Percentiles rank a stretch among this genome's conserved stretches.
phyloP scores from a whole-genome alignment of 2,329 filamentous ascomycete genomes.

The Ustilaginoidea virens region DNA sequence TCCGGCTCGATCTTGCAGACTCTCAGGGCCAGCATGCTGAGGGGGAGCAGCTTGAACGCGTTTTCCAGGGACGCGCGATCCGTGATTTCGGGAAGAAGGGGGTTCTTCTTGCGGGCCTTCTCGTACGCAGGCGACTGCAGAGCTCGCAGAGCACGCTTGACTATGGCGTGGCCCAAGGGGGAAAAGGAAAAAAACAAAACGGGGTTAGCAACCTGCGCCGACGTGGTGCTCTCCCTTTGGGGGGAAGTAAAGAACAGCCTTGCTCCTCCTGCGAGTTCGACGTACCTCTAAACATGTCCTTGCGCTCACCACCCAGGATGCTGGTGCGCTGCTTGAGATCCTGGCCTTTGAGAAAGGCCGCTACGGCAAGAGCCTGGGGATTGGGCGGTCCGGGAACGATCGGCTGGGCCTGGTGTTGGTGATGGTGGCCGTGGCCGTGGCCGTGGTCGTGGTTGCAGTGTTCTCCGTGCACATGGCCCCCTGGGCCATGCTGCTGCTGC shows the following conservation, averaged over 20 bases:
- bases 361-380: conserved; percentile 75
- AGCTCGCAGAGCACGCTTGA: conserved; percentile 88
- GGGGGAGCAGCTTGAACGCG: conserved; percentile 82
- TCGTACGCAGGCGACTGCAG: conserved; percentile 79
- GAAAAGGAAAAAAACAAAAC: background rate
- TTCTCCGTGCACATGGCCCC: conserved; percentile 8
- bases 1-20: conserved; percentile 63
- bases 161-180: conserved; percentile 28
- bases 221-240: no score
- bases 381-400: conserved; percentile 71
- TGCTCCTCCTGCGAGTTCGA: background rate
- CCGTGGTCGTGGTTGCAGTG: conserved; percentile 14
- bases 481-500: conserved; percentile 18
- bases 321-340: conserved; percentile 80
- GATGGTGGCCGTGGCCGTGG: conserved; percentile 11
- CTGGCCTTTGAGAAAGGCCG: conserved; percentile 72
- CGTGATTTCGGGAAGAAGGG: conserved; percentile 72
- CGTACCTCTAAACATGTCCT: conserved; percentile 92
- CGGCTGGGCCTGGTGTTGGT: conserved; percentile 42
- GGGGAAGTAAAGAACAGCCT: no score
- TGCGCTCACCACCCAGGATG: conserved; percentile 89
- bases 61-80: conserved; percentile 85
- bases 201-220: no score
- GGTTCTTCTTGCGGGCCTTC: conserved; percentile 81
- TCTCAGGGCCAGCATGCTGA: conserved; percentile 85